These are phyloP conservation scores for Tylopilus rubrobrunneus DNA, from an alignment of 768 basidiomycete genomes.

Conservation along the genomic window DNA sequence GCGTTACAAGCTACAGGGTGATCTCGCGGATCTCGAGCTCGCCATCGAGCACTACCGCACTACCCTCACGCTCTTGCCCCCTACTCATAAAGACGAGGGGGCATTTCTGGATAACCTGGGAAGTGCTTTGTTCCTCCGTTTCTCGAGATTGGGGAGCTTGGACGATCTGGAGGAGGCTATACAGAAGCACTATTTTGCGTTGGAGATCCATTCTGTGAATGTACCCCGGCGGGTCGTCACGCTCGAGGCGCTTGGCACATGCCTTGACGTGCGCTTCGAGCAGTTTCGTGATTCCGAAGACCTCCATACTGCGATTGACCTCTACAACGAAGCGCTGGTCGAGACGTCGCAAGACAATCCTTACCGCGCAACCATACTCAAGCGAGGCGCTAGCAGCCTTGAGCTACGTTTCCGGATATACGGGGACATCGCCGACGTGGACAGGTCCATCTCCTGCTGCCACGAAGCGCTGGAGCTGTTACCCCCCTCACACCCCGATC, in stretches of 20 bases:
- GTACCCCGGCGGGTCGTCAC: conserved; percentile 13
- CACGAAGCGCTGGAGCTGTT: conserved; percentile 24
- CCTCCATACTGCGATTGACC: conserved; percentile 23
- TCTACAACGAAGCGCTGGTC: conserved; percentile 25
- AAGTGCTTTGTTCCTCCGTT: conserved; percentile 24
- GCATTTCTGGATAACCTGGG: conserved; percentile 20
- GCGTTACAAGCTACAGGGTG: conserved; percentile 23
- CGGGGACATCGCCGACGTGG: conserved; percentile 19
- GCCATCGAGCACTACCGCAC: conserved; percentile 24
- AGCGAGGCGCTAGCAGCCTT: conserved; percentile 14
- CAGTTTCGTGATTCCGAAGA: conserved; percentile 18
- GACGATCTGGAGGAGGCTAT: conserved; percentile 27
- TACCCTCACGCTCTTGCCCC: conserved; percentile 17
- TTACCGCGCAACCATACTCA: conserved; percentile 13
- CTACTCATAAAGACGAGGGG: conserved; percentile 12
- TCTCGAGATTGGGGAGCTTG: conserved; percentile 10
- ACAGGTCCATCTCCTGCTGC: conserved; percentile 25
- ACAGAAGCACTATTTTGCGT: conserved; percentile 20
- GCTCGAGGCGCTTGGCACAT: conserved; percentile 20
- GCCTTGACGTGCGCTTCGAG: conserved; percentile 26
- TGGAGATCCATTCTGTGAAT: conserved; percentile 16
- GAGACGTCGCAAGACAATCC: conserved; percentile 16
- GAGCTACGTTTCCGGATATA: conserved; percentile 14
- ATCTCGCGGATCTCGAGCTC: conserved; percentile 26
- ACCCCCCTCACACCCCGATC: conserved; percentile 12